phyloP scores from a whole-genome alignment of 768 basidiomycete species.

The Mycena rosella region DNA sequence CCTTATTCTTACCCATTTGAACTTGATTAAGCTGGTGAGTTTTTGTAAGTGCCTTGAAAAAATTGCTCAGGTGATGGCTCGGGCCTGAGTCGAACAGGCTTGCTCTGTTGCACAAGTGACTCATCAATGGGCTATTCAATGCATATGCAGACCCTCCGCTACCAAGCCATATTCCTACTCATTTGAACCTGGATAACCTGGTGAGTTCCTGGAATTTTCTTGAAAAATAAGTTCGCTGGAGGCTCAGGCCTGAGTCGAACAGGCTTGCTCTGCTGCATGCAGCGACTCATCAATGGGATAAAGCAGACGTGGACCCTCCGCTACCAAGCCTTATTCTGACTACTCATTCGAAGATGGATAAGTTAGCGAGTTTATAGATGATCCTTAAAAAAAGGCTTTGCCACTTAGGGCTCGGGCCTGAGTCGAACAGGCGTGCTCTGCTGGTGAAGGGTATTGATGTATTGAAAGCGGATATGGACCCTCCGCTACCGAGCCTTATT shows the following conservation, averaged over 20 bases:
- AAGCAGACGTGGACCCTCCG: constrained; percentile 4
- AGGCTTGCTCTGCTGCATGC: too few relatives aligned
- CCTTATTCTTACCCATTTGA: not conserved
- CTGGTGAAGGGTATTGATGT: not conserved
- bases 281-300: not conserved
- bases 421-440: not conserved
- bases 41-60: not conserved
- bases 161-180: not conserved
- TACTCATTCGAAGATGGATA: not conserved
- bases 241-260: constrained; percentile 10
- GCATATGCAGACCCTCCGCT: constrained; percentile 13
- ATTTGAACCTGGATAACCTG: not conserved
- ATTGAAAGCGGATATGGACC: constrained; percentile 2
- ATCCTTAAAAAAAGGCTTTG: too few relatives aligned
- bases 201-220: not conserved
- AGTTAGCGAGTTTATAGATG: not conserved
- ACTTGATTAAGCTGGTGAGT: not conserved
- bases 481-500: too few relatives aligned
- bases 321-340: constrained; percentile 9
- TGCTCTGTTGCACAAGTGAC: not conserved
- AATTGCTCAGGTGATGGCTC: not conserved
- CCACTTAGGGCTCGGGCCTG: constrained; percentile 4
- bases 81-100: constrained; percentile 7
- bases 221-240: too few relatives aligned
- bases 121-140: not conserved